These are phyloP conservation scores for Lumnitzera littorea DNA, from an alignment of 345 rosid genomes.

Conservation along the genomic window DNA sequence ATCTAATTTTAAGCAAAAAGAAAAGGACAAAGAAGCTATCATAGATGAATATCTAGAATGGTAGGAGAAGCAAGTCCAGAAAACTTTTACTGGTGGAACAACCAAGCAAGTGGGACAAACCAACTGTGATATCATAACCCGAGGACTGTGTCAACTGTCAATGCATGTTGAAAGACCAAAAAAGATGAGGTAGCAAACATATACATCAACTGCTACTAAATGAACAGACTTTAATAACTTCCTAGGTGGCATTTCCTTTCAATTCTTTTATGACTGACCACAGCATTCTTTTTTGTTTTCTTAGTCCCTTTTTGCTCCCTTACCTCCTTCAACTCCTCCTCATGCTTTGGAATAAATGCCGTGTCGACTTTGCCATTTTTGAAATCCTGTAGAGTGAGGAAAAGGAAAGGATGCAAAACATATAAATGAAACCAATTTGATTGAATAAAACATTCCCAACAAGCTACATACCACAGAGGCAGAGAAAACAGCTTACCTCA, in stretches of 20 bases:
- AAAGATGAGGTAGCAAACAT: no score
- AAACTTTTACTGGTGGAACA: no score
- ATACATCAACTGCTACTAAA: no score
- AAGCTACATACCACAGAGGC: neutral
- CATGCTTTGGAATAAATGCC: slow-evolving; percentile 95
- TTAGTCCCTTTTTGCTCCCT: slow-evolving; percentile 8
- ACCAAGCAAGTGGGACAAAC: no score
- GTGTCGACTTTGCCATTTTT: slow-evolving; percentile 93
- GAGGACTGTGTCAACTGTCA: no score
- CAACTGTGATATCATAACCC: no score
- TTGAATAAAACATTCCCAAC: neutral
- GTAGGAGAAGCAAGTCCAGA: no score
- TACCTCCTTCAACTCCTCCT: slow-evolving; percentile 80
- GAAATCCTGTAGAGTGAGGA: slow-evolving; percentile 56
- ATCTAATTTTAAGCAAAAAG: no score
- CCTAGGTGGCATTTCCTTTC: neutral
- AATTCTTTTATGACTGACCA: neutral
- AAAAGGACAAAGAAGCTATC: no score
- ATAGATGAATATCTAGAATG: no score
- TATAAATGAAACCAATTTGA: neutral
- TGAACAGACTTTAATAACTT: neutral
- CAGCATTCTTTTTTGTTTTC: neutral
- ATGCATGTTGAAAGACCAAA: no score
- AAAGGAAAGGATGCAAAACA: slow-evolving; percentile 5
- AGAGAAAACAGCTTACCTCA: slow-evolving; percentile 46